A percentile compares a stretch with the other conserved stretches of the same genome.
Conservation (phyloP, 352 stramenopile species). For the Pythium dissotocum region DNA sequence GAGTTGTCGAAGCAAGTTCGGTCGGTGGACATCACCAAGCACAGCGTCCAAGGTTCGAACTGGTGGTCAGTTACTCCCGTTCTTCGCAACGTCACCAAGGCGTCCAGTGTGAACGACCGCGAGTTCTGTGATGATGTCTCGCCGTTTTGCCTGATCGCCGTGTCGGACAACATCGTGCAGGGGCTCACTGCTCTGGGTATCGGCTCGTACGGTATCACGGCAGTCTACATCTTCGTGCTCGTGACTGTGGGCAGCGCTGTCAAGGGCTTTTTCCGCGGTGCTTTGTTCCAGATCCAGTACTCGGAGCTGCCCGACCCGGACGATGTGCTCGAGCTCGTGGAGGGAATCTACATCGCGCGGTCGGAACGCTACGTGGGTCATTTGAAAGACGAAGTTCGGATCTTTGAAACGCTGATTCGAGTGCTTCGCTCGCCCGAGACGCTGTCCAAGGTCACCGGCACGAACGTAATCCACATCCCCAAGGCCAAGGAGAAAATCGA, state of each 20-base stretch:
- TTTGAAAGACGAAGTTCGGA: conserved; percentile 85
- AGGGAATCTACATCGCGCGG: conserved; percentile 88
- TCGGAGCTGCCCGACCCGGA: conserved; percentile 77
- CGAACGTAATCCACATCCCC: conserved; percentile 86
- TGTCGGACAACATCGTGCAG: conserved; percentile 87
- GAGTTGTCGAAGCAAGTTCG: conserved; percentile 54
- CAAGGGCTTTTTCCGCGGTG: conserved; percentile 81
- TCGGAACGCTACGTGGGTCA: conserved; percentile 84
- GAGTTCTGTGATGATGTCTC: conserved; percentile 49
- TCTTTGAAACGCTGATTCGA: conserved; percentile 87
- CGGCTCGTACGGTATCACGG: conserved; percentile 83
- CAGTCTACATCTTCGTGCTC: conserved; percentile 87
- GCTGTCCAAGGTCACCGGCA: conserved; percentile 81
- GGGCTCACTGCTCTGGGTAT: conserved; percentile 78
- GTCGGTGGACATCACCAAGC: conserved; percentile 60
- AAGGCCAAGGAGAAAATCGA: conserved; percentile 84
- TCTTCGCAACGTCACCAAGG: conserved; percentile 11
- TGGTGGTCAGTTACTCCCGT: conserved; percentile 75
- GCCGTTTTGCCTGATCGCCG: conserved; percentile 80
- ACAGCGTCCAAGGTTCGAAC: conserved; percentile 46
- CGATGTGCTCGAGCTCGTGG: conserved; percentile 83
- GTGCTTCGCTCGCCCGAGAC: conserved; percentile 85
- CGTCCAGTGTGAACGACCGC: conserved; percentile 24
- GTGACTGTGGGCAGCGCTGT: conserved; percentile 86
- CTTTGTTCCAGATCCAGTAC: conserved; percentile 83